Evolutionary conservation across 495 filamentous ascomycete genomes (phyloP).

Genomic region (Lophiostoma macrostomum): DNA sequence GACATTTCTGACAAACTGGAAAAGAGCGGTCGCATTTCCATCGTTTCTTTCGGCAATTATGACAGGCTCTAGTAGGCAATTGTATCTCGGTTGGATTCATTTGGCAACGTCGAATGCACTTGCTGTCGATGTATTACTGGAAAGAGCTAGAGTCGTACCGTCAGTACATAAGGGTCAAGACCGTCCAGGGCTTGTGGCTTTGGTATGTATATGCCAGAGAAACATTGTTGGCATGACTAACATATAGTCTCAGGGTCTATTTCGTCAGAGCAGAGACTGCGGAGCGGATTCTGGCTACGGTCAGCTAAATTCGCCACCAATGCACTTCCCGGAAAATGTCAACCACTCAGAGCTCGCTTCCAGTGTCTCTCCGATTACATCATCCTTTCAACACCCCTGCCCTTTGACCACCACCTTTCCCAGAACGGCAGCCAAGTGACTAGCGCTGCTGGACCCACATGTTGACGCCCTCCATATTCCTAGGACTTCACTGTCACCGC

Average conservation of each 20-base stretch:
- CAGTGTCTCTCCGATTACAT: background rate
- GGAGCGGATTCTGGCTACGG: background rate
- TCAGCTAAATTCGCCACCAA: background rate
- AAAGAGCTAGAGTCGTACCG: background rate
- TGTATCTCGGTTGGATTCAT: constrained; percentile 5
- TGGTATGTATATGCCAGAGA: background rate
- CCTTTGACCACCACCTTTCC: background rate
- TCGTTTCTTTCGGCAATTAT: constrained; percentile 42
- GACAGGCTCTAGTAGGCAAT: constrained; percentile 34
- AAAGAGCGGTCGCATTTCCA: constrained; percentile 43
- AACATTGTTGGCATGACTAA: background rate
- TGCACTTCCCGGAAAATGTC: background rate
- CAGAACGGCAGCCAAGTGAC: constrained; percentile 10
- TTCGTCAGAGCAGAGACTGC: background rate
- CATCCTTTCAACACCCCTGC: background rate
- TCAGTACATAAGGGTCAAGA: background rate
- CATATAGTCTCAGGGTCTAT: background rate
- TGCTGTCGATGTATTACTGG: constrained; percentile 1
- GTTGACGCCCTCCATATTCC: background rate
- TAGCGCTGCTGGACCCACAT: background rate
- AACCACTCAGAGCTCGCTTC: background rate
- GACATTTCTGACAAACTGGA: constrained; percentile 42
- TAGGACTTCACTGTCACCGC: background rate
- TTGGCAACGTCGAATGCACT: constrained; percentile 3
- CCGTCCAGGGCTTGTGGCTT: background rate